Conservation (phyloP, 306 rosid genomes). For the Prosopis cineraria region DNA sequence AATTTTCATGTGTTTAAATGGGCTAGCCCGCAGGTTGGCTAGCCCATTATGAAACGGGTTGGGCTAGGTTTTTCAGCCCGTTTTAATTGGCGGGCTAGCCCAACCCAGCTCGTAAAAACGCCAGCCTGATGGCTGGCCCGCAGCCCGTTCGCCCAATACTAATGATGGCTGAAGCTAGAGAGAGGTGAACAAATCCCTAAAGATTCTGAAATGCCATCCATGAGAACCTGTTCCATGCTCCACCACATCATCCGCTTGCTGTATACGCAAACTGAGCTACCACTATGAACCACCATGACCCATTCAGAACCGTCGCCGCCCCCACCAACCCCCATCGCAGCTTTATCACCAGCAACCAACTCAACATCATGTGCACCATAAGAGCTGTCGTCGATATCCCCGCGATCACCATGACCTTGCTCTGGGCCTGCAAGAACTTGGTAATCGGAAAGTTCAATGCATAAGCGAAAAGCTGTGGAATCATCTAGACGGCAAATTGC, state of each 20-base stretch:
- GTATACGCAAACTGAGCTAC: slow-evolving; percentile 65
- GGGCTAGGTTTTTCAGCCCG: too few relatives aligned
- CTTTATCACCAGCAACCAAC: slow-evolving; percentile 74
- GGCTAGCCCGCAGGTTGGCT: too few relatives aligned
- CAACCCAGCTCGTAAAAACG: too few relatives aligned
- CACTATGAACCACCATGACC: slow-evolving; percentile 79
- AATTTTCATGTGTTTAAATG: too few relatives aligned
- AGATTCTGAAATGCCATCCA: slow-evolving; percentile 68
- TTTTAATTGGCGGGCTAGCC: too few relatives aligned
- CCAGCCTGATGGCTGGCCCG: too few relatives aligned
- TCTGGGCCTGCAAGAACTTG: slow-evolving; percentile 84
- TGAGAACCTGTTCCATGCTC: slow-evolving; percentile 83
- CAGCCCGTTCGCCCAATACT: too few relatives aligned
- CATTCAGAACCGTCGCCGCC: slow-evolving; percentile 67
- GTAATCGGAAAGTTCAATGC: slow-evolving; percentile 71
- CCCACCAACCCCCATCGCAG: slow-evolving; percentile 75
- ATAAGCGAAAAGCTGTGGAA: slow-evolving; percentile 88
- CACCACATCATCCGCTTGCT: slow-evolving; percentile 56
- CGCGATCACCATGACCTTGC: slow-evolving; percentile 91
- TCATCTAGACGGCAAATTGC: slow-evolving; percentile 70
- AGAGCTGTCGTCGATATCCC: slow-evolving; percentile 56
- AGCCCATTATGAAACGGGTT: too few relatives aligned
- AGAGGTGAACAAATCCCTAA: slow-evolving; percentile 59
- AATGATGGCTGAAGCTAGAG: slow-evolving; percentile 26
- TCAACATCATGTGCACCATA: slow-evolving; percentile 57